Base-by-base conservation (phyloP, 768 basidiomycete genomes). In the Boletus eberwhitei region DNA sequence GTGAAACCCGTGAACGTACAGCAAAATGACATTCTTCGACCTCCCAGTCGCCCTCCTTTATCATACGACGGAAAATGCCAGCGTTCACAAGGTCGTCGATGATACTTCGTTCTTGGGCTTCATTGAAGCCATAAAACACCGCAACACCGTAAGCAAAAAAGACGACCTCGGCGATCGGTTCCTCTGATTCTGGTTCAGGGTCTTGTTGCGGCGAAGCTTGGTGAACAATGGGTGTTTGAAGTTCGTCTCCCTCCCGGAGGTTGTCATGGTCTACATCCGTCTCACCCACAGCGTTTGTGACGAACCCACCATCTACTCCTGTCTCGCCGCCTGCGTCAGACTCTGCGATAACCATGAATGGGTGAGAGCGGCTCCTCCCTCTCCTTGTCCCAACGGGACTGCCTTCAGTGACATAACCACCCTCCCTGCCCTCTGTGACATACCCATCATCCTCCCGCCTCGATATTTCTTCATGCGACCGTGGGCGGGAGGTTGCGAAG, bases 11-110 rank as follows among this genome's bases (percentile, higher is more conserved):
- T 5, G 29, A 52, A 68, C 64, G 47, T 65, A 93, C 92, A 12
- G 82, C 78, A 72, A 85, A 97, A 75, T 97, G 94, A 60, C 89
- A 96, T 64, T 93, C 88, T 68, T 98, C 95, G 19, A 95, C 77
- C 66, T 97, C 93, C 94, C 94, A 95, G 59, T 87, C 81, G 11
- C 79, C 81, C 65, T 90, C 83, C 8, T 70, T 69, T 38, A 88
- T 74, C 48, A 75, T 77, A 40, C 87, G 72, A 50, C 79, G 81
- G 76, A 92, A 75, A 1, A 86, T 77, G 3, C 87, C 86, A 0
- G 90, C 91, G 37, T 75, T 79, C 5, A 83, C 80, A 17, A 93
- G 74, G 66, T 98, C 95, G 53, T 96, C 93, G 40, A 98, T 68
- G 40, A 98, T 85, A 59, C 84, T 83, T 54, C 77, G 79, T 73